These are phyloP conservation scores for Cercospora brassicicola DNA, from an alignment of 2,329 filamentous ascomycete species.

Conservation along the genomic window DNA sequence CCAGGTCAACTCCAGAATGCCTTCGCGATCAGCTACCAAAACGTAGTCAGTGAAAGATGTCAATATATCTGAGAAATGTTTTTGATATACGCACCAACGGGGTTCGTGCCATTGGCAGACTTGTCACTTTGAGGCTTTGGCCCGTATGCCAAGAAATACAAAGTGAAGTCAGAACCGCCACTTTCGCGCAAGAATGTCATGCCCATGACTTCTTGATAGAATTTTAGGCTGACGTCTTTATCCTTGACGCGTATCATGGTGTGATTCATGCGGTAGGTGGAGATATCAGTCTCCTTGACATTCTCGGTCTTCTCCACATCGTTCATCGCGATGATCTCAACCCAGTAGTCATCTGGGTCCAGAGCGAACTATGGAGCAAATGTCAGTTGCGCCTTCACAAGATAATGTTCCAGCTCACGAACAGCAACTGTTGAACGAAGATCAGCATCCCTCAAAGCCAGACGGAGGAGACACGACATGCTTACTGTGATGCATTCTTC, in stretches of 20 bases:
- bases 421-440: not conserved
- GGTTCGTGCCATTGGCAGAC: constrained; percentile 57
- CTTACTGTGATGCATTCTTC: constrained; percentile 70
- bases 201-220: constrained; percentile 74
- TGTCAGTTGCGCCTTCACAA: not conserved
- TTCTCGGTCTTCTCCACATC: constrained; percentile 69
- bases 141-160: constrained; percentile 88
- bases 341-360: constrained; percentile 50
- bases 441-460: not conserved
- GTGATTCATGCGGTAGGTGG: constrained; percentile 74
- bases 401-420: not conserved
- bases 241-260: constrained; percentile 92
- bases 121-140: constrained; percentile 47
- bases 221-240: constrained; percentile 49
- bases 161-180: constrained; percentile 71
- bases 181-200: constrained; percentile 82
- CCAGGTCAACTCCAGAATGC: constrained; percentile 87
- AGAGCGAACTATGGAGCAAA: constrained; percentile 14
- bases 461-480: not conserved
- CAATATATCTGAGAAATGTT: not conserved
- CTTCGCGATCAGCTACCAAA: constrained; percentile 65
- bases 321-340: constrained; percentile 77
- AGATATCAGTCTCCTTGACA: constrained; percentile 68
- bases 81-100: constrained; percentile 42
- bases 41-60: not conserved